Evolutionary conservation across 305 asterid genomes (phyloP).

Genomic region (Rubia peregrina): DNA sequence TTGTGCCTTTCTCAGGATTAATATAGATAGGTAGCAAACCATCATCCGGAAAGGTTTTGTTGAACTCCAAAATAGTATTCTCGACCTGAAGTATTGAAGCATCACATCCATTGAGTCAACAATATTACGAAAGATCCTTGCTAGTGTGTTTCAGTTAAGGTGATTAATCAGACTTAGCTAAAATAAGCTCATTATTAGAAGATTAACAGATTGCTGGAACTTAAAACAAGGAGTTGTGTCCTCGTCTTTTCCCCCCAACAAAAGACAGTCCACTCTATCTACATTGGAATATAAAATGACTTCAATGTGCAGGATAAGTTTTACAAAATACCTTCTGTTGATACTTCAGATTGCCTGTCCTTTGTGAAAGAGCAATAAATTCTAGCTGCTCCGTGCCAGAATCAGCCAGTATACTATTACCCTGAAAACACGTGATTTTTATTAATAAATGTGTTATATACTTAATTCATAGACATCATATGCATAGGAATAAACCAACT

Average conservation of each 20-base stretch:
- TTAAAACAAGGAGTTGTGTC: background rate
- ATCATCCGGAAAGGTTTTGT: constrained; percentile 80
- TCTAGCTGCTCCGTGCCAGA: constrained; percentile 98
- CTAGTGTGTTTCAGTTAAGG: background rate
- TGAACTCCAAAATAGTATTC: constrained; percentile 75
- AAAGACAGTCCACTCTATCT: background rate
- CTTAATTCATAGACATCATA: constrained; percentile 3
- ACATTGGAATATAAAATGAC: background rate
- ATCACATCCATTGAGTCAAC: constrained; percentile 10
- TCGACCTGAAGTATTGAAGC: constrained; percentile 61
- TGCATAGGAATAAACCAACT: background rate
- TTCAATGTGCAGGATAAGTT: background rate
- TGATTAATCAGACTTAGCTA: background rate
- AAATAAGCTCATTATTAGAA: background rate
- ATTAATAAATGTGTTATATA: background rate
- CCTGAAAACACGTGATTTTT: constrained; percentile 36
- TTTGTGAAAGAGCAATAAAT: constrained; percentile 95
- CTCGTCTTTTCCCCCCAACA: background rate
- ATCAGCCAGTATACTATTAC: constrained; percentile 92
- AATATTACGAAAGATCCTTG: background rate
- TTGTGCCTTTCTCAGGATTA: constrained; percentile 52
- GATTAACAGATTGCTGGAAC: background rate
- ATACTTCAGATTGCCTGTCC: constrained; percentile 88
- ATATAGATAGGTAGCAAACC: constrained; percentile 95
- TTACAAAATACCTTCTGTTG: constrained; percentile 55